Evolutionary conservation across 768 basidiomycete species (phyloP).

Genomic region (Paxillus ammoniavirescens): DNA sequence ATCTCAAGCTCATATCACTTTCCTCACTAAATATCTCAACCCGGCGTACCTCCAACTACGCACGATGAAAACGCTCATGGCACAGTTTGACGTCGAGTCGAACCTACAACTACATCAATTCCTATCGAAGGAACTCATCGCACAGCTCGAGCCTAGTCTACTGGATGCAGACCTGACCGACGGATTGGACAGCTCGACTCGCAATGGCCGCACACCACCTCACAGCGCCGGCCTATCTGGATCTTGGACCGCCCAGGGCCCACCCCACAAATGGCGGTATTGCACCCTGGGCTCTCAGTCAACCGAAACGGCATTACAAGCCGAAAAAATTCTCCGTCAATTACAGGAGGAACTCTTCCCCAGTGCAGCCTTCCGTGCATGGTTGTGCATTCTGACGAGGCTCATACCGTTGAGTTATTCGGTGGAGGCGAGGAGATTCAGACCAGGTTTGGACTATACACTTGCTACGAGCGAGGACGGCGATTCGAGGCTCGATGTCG

Average conservation of each 20-base stretch:
- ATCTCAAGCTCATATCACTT: conserved; percentile 57
- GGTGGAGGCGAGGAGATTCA: conserved; percentile 83
- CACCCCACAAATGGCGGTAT: conserved; percentile 95
- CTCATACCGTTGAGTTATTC: conserved; percentile 70
- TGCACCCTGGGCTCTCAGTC: conserved; percentile 48
- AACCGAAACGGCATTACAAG: background rate
- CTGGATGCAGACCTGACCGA: conserved; percentile 63
- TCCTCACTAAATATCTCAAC: conserved; percentile 84
- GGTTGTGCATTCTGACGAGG: conserved; percentile 72
- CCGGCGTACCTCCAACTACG: conserved; percentile 85
- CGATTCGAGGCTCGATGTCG: conserved; percentile 81
- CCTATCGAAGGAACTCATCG: conserved; percentile 67
- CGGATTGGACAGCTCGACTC: conserved; percentile 51
- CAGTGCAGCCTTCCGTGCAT: conserved; percentile 84
- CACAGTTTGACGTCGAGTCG: conserved; percentile 83
- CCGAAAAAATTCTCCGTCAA: conserved; percentile 23
- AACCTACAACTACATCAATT: conserved; percentile 88
- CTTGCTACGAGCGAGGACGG: conserved; percentile 84
- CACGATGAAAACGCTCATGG: conserved; percentile 76
- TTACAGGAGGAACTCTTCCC: conserved; percentile 80
- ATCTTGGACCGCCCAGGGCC: conserved; percentile 76
- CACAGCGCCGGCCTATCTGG: conserved; percentile 62
- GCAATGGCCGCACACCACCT: conserved; percentile 54
- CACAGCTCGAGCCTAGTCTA: conserved; percentile 62
- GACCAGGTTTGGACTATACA: conserved; percentile 93